phyloP scores from a whole-genome alignment of 352 stramenopile genomes.

The Phytophthora pseudosyringae region DNA sequence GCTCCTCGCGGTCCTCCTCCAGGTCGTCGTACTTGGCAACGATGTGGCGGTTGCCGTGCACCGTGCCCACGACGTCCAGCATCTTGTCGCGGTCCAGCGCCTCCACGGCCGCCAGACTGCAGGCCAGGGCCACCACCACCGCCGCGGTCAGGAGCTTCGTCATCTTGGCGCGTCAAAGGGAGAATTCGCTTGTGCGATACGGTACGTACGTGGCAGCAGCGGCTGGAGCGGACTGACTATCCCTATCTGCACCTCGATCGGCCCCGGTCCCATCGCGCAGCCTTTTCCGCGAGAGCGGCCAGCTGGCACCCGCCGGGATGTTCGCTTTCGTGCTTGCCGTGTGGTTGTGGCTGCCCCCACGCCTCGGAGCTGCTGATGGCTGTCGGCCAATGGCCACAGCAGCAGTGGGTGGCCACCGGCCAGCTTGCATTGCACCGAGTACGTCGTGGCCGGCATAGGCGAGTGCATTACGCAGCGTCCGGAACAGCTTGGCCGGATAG shows the following conservation, averaged over 20 bases:
- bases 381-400: too few relatives aligned
- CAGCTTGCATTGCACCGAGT: neutral
- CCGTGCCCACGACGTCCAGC: slow-evolving; percentile 40
- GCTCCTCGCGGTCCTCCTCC: slow-evolving; percentile 31
- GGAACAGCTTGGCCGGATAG: neutral
- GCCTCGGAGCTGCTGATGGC: slow-evolving; percentile 1
- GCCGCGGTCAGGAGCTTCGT: slow-evolving; percentile 16
- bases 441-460: neutral
- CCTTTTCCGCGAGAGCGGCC: slow-evolving; percentile 30
- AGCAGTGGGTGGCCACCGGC: too few relatives aligned
- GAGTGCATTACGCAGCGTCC: neutral
- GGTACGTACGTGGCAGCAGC: slow-evolving; percentile 22
- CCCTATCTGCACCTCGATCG: slow-evolving; percentile 4
- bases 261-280: slow-evolving; percentile 26
- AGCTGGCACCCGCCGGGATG: slow-evolving; percentile 21
- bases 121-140: slow-evolving; percentile 19
- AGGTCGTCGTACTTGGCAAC: slow-evolving; percentile 28
- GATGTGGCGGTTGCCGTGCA: slow-evolving; percentile 39
- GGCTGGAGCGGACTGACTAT: slow-evolving; percentile 32
- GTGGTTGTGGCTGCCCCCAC: slow-evolving; percentile 25
- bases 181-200: slow-evolving; percentile 29
- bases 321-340: slow-evolving; percentile 29
- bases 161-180: slow-evolving; percentile 13
- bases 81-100: slow-evolving; percentile 41
- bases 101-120: slow-evolving; percentile 16